Percentiles rank a stretch among this genome's conserved stretches.
Conservation (phyloP, 371 early-diverging fungal species). For the Mortierella sp. region DNA sequence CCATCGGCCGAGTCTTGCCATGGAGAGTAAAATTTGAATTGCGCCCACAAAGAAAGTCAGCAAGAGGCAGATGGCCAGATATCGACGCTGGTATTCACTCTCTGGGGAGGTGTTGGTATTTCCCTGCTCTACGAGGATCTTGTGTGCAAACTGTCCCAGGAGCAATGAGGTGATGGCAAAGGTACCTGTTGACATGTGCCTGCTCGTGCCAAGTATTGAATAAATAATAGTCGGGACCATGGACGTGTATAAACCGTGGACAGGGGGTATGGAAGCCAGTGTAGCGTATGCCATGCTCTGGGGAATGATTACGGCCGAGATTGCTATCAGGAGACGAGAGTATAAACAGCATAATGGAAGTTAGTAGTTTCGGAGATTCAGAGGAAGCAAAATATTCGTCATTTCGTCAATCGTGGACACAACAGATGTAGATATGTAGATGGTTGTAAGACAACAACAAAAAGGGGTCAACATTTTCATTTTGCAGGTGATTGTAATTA, state of each 20-base stretch:
- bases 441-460: background rate
- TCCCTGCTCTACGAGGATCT: constrained; percentile 39
- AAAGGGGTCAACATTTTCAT: background rate
- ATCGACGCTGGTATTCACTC: constrained; percentile 28
- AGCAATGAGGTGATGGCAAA: constrained; percentile 65
- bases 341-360: background rate
- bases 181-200: constrained; percentile 59
- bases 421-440: background rate
- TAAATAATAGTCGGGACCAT: constrained; percentile 59
- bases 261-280: constrained; percentile 63
- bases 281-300: constrained; percentile 69
- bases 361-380: background rate
- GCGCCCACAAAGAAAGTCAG: constrained; percentile 55
- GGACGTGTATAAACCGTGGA: constrained; percentile 66
- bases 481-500: constrained; percentile 5
- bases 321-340: constrained; percentile 29
- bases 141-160: constrained; percentile 56
- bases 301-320: constrained; percentile 63
- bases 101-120: constrained; percentile 10
- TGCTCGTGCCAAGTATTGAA: constrained; percentile 57
- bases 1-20: constrained; percentile 53
- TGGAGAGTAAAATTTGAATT: constrained; percentile 37
- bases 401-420: background rate
- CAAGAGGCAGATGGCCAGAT: constrained; percentile 48
- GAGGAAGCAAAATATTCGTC: background rate